phyloP scores from a whole-genome alignment of 2,329 filamentous ascomycete species.

The Hypomyces rosellus region DNA sequence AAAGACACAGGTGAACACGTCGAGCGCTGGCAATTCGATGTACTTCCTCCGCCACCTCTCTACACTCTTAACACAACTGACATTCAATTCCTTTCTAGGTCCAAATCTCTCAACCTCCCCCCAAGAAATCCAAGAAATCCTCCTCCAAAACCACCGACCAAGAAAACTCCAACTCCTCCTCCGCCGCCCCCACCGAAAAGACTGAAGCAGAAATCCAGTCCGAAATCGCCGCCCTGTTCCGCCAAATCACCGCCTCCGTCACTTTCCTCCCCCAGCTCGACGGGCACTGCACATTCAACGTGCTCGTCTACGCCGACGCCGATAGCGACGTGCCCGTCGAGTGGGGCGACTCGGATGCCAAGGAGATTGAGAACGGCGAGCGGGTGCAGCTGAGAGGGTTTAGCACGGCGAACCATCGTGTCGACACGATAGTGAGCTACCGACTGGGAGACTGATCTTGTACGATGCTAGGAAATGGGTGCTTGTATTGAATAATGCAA shows the following conservation, averaged over 20 bases:
- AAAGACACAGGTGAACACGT: constrained; percentile 96
- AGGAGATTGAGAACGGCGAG: constrained; percentile 91
- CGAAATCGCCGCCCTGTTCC: constrained; percentile 94
- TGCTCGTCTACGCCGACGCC: constrained; percentile 93
- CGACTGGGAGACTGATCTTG: constrained; percentile 44
- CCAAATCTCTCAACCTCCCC: constrained; percentile 19
- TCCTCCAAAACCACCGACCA: constrained; percentile 52
- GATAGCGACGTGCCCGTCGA: constrained; percentile 95
- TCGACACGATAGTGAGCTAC: constrained; percentile 95
- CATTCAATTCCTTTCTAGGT: constrained; percentile 12
- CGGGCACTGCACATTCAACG: constrained; percentile 97
- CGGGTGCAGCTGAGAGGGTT: constrained; percentile 94
- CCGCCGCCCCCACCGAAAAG: constrained; percentile 53
- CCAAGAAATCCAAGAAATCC: constrained; percentile 38
- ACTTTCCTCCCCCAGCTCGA: constrained; percentile 87
- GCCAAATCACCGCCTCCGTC: constrained; percentile 95
- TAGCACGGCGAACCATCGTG: constrained; percentile 87
- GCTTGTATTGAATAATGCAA: background rate
- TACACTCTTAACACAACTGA: background rate
- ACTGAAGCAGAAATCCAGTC: constrained; percentile 90
- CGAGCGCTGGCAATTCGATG: constrained; percentile 97
- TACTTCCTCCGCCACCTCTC: constrained; percentile 32
- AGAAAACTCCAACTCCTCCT: constrained; percentile 56
- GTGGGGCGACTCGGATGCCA: constrained; percentile 97
- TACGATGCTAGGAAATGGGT: background rate